Evolutionary conservation across 345 rosid genomes (phyloP).

Genomic region (Gossypium ekmanianum): DNA sequence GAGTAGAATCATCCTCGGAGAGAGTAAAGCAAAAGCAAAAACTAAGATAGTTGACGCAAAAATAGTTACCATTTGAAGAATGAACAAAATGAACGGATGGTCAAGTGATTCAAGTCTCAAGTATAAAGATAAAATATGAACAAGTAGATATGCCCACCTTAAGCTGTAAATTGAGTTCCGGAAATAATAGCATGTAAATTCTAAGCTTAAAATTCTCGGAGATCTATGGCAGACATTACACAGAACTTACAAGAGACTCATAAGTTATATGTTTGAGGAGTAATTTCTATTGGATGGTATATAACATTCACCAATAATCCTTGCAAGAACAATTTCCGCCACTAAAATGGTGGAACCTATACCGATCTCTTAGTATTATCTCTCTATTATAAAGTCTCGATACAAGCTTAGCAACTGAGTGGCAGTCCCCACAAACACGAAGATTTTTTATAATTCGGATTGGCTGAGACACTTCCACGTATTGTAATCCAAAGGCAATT

Average conservation of each 20-base stretch:
- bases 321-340: slow-evolving; percentile 62
- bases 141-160: neutral
- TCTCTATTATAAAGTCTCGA: slow-evolving; percentile 45
- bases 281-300: neutral
- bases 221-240: neutral
- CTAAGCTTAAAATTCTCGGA: neutral
- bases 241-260: neutral
- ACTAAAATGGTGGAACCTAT: slow-evolving; percentile 64
- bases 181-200: neutral
- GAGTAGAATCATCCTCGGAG: too few species aligned
- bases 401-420: slow-evolving; percentile 56
- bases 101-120: too few species aligned
- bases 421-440: slow-evolving; percentile 68
- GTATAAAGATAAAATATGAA: neutral
- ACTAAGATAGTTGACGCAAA: too few species aligned
- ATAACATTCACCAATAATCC: slow-evolving; percentile 53
- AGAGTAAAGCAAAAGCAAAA: too few species aligned
- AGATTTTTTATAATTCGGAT: slow-evolving; percentile 64
- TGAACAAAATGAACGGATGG: too few species aligned
- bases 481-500: slow-evolving; percentile 61
- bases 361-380: slow-evolving; percentile 55
- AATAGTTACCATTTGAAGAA: too few species aligned
- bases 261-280: neutral
- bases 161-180: neutral
- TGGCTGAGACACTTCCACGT: slow-evolving; percentile 36